A percentile compares a stretch with the other conserved stretches of the same genome.
These are phyloP conservation scores for Blastocystis sp. DNA, from an alignment of 352 stramenopile genomes.

Conservation along the genomic window DNA sequence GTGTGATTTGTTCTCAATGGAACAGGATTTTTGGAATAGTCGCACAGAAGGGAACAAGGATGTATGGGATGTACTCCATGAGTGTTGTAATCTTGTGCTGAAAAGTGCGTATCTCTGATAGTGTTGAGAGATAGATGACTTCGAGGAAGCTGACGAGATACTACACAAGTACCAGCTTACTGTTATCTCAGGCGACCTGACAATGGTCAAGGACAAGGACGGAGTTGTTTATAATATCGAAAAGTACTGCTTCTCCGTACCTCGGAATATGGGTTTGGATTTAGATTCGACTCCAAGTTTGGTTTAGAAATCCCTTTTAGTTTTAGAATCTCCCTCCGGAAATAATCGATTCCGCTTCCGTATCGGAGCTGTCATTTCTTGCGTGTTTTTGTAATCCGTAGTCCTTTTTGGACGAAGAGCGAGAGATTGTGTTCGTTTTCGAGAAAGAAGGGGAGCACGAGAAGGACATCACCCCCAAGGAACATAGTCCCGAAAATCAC, in stretches of 20 bases:
- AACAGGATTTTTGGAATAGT: constrained; percentile 13
- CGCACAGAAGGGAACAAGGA: not conserved
- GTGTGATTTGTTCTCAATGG: not conserved
- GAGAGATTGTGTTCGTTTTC: not conserved
- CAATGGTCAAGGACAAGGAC: not conserved
- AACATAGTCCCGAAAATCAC: constrained; percentile 49
- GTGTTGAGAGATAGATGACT: not conserved
- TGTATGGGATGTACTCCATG: not conserved
- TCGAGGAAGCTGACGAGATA: not conserved
- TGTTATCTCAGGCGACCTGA: constrained; percentile 24
- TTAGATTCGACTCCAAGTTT: not conserved
- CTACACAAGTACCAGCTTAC: not conserved
- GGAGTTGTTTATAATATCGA: constrained; percentile 1
- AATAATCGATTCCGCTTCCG: constrained; percentile 48
- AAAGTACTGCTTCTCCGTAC: constrained; percentile 30
- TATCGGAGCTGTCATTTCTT: not conserved
- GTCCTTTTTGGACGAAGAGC: not conserved
- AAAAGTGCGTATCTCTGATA: not conserved
- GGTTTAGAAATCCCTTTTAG: not conserved
- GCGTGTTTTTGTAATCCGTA: not conserved
- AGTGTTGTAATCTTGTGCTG: not conserved
- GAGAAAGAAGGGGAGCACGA: not conserved
- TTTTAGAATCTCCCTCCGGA: not conserved
- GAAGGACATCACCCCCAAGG: not conserved
- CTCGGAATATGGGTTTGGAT: not conserved